Evolutionary conservation across 495 filamentous ascomycete genomes (phyloP), one percentile per base, ranked within the genome.

Genomic region (Ramalina intermedia): DNA sequence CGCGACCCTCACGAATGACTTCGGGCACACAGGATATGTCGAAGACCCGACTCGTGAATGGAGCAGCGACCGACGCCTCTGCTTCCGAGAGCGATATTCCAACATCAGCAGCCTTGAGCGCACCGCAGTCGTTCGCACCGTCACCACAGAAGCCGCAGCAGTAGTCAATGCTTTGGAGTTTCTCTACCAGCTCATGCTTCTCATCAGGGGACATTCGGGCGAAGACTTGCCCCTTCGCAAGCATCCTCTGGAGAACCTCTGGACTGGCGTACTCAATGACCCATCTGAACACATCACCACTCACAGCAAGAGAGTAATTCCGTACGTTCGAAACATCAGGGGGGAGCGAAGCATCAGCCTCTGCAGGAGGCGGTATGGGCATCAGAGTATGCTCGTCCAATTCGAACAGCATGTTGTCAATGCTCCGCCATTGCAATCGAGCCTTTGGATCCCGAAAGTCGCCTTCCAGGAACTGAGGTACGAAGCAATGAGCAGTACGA

Each of bases 121-220:
- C 93, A 54, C 91, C 93, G 59, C 93, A 99, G 60, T 99, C 93
- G 63, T 99, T 99, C 18, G 93, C 93, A 42, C 93, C 93, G 60
- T 99, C 93, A 37, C 93, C 93, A 55, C 93, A 99, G 64, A 99
- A 99, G 18, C 93, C 89, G 58, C 79, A 85, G 58, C 86, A 94
- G 64, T 96, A 96, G 61, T 88, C 91, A 49, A 99, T 83, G 53
- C 86, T 88, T 58, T 99, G 93, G 17, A 99, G 75, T 60, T 94
- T 96, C 62, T 96, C 89, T 12, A 99, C 87, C 9, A 99, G 70
- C 61, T 99, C 93, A 62, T 96, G 90, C 61, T 99, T 99, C 65
- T 99, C 91, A 63, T 99, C 93, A 1, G 93, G 93, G 14, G 89
- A 96, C 93, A 99, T 99, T 51, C 93, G 79, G 21, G 93, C 93